These are phyloP conservation scores for Solanum dulcamara DNA, from an alignment of 257 asterid genomes.

Conservation along the genomic window DNA sequence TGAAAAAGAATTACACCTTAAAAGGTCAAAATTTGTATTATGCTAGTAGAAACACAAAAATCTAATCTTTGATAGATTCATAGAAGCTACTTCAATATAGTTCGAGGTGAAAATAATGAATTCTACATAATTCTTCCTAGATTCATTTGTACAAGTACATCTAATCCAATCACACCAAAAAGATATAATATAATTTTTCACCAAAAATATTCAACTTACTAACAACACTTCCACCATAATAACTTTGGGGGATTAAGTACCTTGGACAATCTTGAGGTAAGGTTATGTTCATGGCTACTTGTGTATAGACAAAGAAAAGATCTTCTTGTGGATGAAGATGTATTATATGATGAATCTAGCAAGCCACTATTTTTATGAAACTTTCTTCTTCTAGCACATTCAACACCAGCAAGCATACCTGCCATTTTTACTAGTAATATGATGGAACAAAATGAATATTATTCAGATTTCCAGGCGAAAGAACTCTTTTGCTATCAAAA, in stretches of 20 bases:
- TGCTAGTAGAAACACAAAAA: neutral
- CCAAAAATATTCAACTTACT: rapidly evolving
- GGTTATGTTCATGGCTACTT: conserved; percentile 19
- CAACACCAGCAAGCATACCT: conserved; percentile 64
- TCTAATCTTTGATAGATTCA: neutral
- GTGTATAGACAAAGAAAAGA: conserved; percentile 35
- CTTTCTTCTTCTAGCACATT: conserved; percentile 53
- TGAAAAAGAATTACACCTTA: rapidly evolving
- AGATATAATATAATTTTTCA: neutral
- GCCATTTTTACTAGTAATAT: conserved; percentile 15
- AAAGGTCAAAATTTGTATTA: neutral
- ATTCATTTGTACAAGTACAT: neutral
- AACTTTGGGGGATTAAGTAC: neutral
- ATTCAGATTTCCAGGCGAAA: neutral
- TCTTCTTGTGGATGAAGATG: conserved; percentile 20
- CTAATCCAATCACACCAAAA: neutral
- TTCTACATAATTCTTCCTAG: neutral
- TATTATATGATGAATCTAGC: conserved; percentile 8
- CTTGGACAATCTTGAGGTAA: conserved; percentile 13
- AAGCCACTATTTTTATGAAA: conserved; percentile 25
- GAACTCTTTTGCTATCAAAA: neutral
- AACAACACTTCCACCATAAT: neutral
- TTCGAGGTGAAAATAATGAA: neutral
- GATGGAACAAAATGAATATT: neutral
- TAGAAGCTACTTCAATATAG: neutral